These are phyloP conservation scores for Candolleomyces eurysporus DNA, from an alignment of 768 basidiomycete genomes.

Conservation along the genomic window DNA sequence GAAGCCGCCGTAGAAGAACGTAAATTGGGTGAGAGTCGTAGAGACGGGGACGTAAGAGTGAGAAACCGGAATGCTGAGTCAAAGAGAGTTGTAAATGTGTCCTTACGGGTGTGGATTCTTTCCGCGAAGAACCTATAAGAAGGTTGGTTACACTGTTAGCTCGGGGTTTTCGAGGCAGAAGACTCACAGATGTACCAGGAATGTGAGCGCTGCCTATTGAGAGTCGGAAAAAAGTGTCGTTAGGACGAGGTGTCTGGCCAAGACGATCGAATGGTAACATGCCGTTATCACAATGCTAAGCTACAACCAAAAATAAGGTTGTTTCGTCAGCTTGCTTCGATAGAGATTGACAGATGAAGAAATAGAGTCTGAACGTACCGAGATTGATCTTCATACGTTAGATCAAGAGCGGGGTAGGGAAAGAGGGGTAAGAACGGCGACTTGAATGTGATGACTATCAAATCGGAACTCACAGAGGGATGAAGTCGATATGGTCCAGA, in stretches of 20 bases:
- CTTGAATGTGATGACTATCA: neutral
- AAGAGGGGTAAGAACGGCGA: too few relatives aligned
- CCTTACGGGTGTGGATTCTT: constrained; percentile 7
- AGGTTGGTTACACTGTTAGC: neutral
- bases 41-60: neutral
- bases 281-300: constrained; percentile 10
- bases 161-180: neutral
- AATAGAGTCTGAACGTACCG: neutral
- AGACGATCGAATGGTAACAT: neutral
- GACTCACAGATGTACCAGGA: constrained; percentile 11
- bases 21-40: neutral
- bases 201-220: constrained; percentile 8
- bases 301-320: neutral
- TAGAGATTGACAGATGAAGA: neutral
- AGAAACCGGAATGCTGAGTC: neutral
- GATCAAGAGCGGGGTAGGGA: too few relatives aligned
- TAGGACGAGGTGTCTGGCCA: neutral
- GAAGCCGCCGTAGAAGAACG: neutral
- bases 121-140: constrained; percentile 9
- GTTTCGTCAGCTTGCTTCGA: neutral
- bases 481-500: constrained; percentile 7
- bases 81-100: neutral
- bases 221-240: neutral
- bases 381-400: constrained; percentile 4
- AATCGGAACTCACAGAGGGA: constrained; percentile 7